A percentile compares a stretch with the other conserved stretches of the same genome.
Conservation (phyloP, 108 stramenopile genomes). For the Conticribra guillardii region DNA sequence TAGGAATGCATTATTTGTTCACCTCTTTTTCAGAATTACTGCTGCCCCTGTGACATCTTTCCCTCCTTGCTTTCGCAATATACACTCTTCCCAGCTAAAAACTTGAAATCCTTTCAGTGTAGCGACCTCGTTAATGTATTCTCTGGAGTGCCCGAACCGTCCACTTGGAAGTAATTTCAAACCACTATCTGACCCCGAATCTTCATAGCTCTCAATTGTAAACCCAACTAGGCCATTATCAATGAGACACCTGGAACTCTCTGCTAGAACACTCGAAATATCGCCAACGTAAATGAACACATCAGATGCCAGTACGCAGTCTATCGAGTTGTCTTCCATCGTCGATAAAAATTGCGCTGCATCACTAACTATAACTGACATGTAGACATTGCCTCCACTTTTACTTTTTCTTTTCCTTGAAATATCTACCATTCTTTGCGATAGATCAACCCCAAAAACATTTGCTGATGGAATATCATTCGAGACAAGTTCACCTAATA, state of each 20-base stretch:
- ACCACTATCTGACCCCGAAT: slow-evolving; percentile 1
- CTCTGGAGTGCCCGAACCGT: slow-evolving; percentile 28
- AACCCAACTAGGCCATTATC: slow-evolving; percentile 27
- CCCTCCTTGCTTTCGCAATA: slow-evolving; percentile 28
- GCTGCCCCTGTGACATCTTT: slow-evolving; percentile 20
- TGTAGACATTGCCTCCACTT: slow-evolving; percentile 24
- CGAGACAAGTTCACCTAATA: slow-evolving; percentile 21
- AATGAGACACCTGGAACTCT: slow-evolving; percentile 1
- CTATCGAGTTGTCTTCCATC: slow-evolving; percentile 14
- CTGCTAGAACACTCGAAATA: slow-evolving; percentile 19
- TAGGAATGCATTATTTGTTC: too few relatives aligned
- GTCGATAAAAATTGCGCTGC: slow-evolving; percentile 24
- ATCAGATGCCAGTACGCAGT: slow-evolving; percentile 32
- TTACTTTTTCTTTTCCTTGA: slow-evolving; percentile 26
- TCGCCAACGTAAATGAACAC: slow-evolving; percentile 42
- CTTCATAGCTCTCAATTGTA: slow-evolving; percentile 27
- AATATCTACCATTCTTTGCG: slow-evolving; percentile 40
- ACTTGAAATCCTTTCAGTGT: slow-evolving; percentile 18
- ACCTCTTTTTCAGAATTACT: slow-evolving; percentile 16
- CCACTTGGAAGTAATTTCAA: slow-evolving; percentile 27
- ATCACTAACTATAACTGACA: slow-evolving; percentile 11
- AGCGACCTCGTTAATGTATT: slow-evolving; percentile 26
- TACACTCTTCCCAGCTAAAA: slow-evolving; percentile 25
- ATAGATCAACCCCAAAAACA: slow-evolving; percentile 33
- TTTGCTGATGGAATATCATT: slow-evolving; percentile 23